Conservation (phyloP, 192 early-diverging fungal genomes). For the Coemansia sp. region DNA sequence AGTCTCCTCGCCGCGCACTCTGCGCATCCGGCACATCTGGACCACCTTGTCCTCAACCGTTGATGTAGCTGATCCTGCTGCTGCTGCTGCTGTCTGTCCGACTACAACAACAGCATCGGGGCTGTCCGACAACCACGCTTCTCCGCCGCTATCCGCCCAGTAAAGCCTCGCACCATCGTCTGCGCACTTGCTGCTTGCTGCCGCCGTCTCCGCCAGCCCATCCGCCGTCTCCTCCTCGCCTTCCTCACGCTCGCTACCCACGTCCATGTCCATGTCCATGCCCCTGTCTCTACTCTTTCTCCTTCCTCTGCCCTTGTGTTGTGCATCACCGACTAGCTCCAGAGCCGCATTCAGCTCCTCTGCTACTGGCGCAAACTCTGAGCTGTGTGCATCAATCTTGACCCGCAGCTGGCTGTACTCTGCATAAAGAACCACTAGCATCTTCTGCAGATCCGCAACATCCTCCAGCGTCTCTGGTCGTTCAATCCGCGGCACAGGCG, state of each 20-base stretch:
- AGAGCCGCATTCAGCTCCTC: constrained; percentile 26
- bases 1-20: constrained; percentile 33
- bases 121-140: constrained; percentile 40
- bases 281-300: background rate
- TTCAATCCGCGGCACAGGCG: constrained; percentile 11
- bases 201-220: constrained; percentile 14
- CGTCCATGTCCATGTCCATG: too few relatives aligned
- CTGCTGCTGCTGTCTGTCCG: background rate
- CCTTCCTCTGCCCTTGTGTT: background rate
- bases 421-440: constrained; percentile 18
- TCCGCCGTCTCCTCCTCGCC: constrained; percentile 38
- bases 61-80: too few relatives aligned
- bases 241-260: constrained; percentile 35
- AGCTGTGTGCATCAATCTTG: constrained; percentile 26
- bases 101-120: constrained; percentile 27
- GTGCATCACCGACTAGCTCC: background rate
- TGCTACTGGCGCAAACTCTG: constrained; percentile 23
- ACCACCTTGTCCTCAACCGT: background rate
- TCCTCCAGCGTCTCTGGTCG: constrained; percentile 35
- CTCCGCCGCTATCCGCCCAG: constrained; percentile 13
- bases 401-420: constrained; percentile 47
- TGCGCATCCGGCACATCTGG: constrained; percentile 25
- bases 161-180: constrained; percentile 35
- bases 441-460: constrained; percentile 18
- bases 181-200: constrained; percentile 21